Percentiles rank a stretch among this genome's conserved stretches.
Evolutionary conservation across 208 protist genomes (phyloP).

Genomic region (Trypanosoma platydactyli): DNA sequence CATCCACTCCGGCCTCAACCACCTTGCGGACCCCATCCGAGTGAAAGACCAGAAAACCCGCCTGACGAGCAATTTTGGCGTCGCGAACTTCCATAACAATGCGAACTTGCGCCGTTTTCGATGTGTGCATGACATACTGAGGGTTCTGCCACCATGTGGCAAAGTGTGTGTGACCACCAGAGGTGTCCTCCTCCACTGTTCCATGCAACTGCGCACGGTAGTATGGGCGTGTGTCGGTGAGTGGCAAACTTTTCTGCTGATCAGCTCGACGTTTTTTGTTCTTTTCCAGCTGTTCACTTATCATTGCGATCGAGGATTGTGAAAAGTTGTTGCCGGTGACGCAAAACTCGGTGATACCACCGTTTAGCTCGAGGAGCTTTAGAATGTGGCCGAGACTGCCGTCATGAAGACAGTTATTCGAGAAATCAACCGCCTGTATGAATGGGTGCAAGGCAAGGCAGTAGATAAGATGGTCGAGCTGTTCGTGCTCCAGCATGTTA

Average conservation of each 20-base stretch:
- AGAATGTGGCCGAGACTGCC: slow-evolving; percentile 55
- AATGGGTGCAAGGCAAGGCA: slow-evolving; percentile 76
- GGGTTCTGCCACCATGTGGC: slow-evolving; percentile 87
- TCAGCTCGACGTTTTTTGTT: slow-evolving; percentile 31
- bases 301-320: slow-evolving; percentile 28
- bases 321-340: slow-evolving; percentile 62
- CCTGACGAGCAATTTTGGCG: slow-evolving; percentile 37
- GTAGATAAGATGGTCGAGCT: slow-evolving; percentile 80
- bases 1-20: slow-evolving; percentile 38
- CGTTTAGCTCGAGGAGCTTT: slow-evolving; percentile 65
- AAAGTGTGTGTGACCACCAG: slow-evolving; percentile 79
- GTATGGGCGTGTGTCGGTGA: slow-evolving; percentile 17
- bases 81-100: slow-evolving; percentile 53
- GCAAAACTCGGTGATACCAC: slow-evolving; percentile 40
- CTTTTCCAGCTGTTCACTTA: slow-evolving; percentile 27
- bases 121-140: slow-evolving; percentile 69
- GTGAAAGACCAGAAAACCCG: slow-evolving; percentile 70
- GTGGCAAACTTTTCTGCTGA: slow-evolving; percentile 10
- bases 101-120: slow-evolving; percentile 40
- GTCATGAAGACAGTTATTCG: slow-evolving; percentile 68
- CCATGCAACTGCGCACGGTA: slow-evolving; percentile 42
- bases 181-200: slow-evolving; percentile 38
- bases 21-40: slow-evolving; percentile 62
- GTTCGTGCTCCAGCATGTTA: slow-evolving; percentile 66
- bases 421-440: slow-evolving; percentile 49